Conservation (phyloP, 192 early-diverging fungal species). For the Rhizophagus clarus region DNA sequence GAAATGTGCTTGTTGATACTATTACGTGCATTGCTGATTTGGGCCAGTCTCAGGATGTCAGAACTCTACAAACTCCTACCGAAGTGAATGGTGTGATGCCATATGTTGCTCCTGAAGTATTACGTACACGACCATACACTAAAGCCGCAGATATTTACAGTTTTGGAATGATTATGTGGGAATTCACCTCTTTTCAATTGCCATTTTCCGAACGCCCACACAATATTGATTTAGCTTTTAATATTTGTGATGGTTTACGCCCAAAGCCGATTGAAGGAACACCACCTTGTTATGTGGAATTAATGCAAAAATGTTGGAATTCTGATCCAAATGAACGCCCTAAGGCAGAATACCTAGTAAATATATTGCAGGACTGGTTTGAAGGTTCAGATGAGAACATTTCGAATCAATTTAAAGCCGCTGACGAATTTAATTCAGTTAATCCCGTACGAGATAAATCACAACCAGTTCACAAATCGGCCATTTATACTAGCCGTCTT, state of each 20-base stretch:
- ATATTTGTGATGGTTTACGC: neutral
- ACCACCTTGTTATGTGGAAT: neutral
- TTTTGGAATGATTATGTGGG: slow-evolving; percentile 17
- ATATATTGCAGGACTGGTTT: too few species aligned
- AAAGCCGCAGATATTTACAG: slow-evolving; percentile 5
- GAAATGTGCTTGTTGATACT: slow-evolving; percentile 13
- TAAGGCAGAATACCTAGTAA: too few species aligned
- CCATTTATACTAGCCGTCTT: too few species aligned
- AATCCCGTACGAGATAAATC: too few species aligned
- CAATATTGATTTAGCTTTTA: neutral
- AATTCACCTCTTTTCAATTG: neutral
- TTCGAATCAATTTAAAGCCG: too few species aligned
- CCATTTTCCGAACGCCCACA: neutral
- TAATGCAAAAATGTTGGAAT: slow-evolving; percentile 14
- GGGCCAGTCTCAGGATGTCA: neutral
- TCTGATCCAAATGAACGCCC: neutral
- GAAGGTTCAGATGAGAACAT: too few species aligned
- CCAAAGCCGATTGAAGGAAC: neutral
- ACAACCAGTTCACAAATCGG: too few species aligned
- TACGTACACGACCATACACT: neutral
- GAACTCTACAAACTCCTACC: neutral
- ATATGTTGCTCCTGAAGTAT: neutral
- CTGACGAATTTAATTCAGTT: too few species aligned
- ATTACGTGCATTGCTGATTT: neutral
- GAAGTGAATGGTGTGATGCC: neutral